A percentile compares a stretch with the other conserved stretches of the same genome.
These are phyloP conservation scores for Sphaerulina vaccinii DNA, from an alignment of 2,329 filamentous ascomycete genomes.

Conservation along the genomic window DNA sequence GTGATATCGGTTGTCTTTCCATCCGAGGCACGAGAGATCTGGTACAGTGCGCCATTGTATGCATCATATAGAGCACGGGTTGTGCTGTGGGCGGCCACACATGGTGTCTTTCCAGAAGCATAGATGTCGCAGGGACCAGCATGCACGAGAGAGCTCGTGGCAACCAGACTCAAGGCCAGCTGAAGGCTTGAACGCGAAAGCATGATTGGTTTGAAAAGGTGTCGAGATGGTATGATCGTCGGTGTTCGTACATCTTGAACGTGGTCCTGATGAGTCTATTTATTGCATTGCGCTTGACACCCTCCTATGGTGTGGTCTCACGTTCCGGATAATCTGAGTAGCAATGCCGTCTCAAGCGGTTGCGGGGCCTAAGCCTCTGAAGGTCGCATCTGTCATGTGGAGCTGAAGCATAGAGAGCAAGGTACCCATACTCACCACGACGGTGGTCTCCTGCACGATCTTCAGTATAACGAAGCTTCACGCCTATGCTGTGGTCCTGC, in stretches of 20 bases:
- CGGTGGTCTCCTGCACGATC: no score
- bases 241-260: neutral
- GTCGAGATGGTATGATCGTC: neutral
- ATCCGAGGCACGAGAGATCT: conserved; percentile 58
- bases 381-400: neutral
- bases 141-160: conserved; percentile 24
- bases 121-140: conserved; percentile 65
- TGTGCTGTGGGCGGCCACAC: conserved; percentile 64
- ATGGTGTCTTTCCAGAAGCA: conserved; percentile 58
- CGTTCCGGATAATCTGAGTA: neutral
- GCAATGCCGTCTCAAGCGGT: neutral
- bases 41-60: conserved; percentile 58
- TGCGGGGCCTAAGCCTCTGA: neutral
- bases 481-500: neutral
- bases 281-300: neutral
- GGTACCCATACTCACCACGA: no score
- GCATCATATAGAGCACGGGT: conserved; percentile 60
- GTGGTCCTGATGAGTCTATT: neutral
- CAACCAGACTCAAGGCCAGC: conserved; percentile 19
- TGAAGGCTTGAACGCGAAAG: conserved; percentile 13
- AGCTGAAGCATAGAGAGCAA: neutral
- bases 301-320: neutral
- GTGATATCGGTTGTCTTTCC: conserved; percentile 49
- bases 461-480: conserved; percentile 2
- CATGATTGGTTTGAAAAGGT: conserved; percentile 3